Evolutionary conservation across 1,284 basidiomycete species (phyloP), one percentile per base, ranked within the genome.

Genomic region (Leccinum ponderosum): DNA sequence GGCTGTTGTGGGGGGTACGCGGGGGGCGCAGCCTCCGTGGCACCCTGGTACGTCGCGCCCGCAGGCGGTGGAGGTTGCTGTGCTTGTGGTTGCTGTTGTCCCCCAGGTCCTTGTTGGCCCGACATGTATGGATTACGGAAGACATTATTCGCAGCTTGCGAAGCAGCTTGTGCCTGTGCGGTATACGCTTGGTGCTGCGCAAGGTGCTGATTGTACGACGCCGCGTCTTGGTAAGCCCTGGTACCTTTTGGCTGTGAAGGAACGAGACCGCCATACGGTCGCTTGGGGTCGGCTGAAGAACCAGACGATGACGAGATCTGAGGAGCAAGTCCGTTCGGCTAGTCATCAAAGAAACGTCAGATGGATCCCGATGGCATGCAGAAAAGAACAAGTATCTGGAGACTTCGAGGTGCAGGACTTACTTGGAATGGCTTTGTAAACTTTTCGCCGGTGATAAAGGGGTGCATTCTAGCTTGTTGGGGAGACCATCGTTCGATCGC

Each of bases 361-460:
- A 57, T 50, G 47, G 20, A 58, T 48, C 42, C 54, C 47, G 52
- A 53, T 35, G 51, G 39, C 25, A 58, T 20, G 29, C 31, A 20
- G 17, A 55, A 42, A 47, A 57, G 29, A 27, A n/a, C 6, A 25
- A 33, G 25, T n/a, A 12, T 44, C 17, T 20, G 3, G 47, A 47
- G 29, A 37, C 12, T 6, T 15, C 27, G 12, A 29, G 15, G 57
- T 8, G 29, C 44, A 66, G 48, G 22, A 82, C 92, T 75, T 76
- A 94, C 94, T 74, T 90, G 84, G 78, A 91, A 96, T 7, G 92
- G 91, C 64, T 93, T 94, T 9, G 86, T 88, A 73, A 90, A 97
- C 75, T 95, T 95, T 77, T 98, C 97, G 59, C 97, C 96, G 9
- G 95, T 97, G 69, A 99, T 98, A 78, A 99, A 99, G 3, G 97